phyloP scores from a whole-genome alignment of 129 eudicot genomes.

The Solidago caesia region DNA sequence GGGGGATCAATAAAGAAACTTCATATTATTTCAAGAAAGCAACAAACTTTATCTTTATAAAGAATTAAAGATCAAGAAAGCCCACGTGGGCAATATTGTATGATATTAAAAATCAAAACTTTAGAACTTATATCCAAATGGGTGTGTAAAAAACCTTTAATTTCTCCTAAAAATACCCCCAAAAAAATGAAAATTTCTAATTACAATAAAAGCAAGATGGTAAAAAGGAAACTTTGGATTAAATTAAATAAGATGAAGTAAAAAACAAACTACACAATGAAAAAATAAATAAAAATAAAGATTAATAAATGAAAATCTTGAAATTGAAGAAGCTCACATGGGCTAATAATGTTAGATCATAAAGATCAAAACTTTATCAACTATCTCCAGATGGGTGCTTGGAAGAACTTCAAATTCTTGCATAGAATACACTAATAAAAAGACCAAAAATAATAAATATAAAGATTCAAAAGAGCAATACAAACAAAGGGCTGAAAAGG shows the following conservation, averaged over 20 bases:
- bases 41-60: background rate
- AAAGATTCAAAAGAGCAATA: background rate
- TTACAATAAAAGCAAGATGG: background rate
- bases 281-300: background rate
- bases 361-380: background rate
- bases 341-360: background rate
- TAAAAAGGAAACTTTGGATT: background rate
- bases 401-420: background rate
- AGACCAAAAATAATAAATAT: background rate
- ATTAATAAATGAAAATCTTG: background rate
- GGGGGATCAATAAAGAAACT: background rate
- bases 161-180: background rate
- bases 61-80: background rate
- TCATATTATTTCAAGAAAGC: constrained; percentile 10
- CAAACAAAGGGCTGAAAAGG: background rate
- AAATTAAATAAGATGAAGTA: background rate
- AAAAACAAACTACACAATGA: constrained; percentile 11
- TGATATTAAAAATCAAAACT: constrained; percentile 24
- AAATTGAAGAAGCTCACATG: background rate
- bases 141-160: constrained; percentile 24
- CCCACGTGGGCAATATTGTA: constrained; percentile 17
- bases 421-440: background rate
- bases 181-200: background rate
- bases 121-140: constrained; percentile 26
- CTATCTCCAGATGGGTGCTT: background rate